Base-by-base conservation (phyloP, 768 basidiomycete species). In the Mycena albidolilacea region DNA sequence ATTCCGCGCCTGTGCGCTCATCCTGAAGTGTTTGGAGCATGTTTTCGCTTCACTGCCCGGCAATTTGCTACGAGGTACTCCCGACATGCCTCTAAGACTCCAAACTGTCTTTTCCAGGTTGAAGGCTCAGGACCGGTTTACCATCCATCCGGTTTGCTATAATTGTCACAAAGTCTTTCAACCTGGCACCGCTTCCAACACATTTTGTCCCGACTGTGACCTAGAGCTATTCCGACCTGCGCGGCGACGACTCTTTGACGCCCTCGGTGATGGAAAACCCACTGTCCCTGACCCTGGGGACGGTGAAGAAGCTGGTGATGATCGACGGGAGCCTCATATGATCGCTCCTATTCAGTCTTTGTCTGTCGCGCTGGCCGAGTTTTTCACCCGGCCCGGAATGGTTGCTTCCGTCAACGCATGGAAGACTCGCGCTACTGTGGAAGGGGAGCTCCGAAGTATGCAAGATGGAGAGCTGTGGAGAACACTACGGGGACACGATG, bases 391-490 rank as follows among this genome's bases (percentile, higher is more conserved):
- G 5, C 73, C 63, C 2, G 71, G 69, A 3, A 75, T 73, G 50
- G 72, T 72, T n/a, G 37, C 68, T 2, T 67, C 60, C 2, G 64
- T 73, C 2, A 76, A 77, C 44, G 43, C 48, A 0, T 78, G 78
- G 78, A 73, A 64, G 50, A 55, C 12, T 0, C 60, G 61, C 1
- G 0, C 15, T 1, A 14, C 1, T 0, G 57, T n/a, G 2, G 41
- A 48, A 35, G 64, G 64, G 1, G 63, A 72, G 15, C 43, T 63
- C 0, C 2, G n/a, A 17, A 38, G 60, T n/a, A 79, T 79, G 44
- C 68, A 60, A 19, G 68, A 77, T 65, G 78, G 67, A 12, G 35
- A 50, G 11, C 70, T 78, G 4, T 79, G 78, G 77, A 63, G 71
- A 37, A 41, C 44, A 7, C 55, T 70, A 38, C 52, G 67, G 14